phyloP scores from a whole-genome alignment of 148 eudicot species.

The Camellia japonica region DNA sequence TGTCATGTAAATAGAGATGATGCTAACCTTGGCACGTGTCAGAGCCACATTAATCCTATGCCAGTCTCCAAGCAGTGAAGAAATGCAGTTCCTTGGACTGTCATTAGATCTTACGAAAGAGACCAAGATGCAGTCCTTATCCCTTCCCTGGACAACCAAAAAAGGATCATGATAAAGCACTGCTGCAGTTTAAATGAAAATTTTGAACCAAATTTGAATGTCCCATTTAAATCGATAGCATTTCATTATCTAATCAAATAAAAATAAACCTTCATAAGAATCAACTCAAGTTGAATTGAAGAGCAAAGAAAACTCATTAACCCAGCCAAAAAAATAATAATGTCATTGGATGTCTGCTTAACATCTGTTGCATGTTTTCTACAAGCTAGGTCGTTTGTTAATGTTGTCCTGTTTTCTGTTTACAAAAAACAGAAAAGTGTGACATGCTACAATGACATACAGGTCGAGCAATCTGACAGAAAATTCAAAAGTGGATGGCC shows the following conservation, averaged over 20 bases:
- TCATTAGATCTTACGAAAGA: conserved; percentile 81
- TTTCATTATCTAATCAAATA: neutral
- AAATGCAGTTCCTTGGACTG: conserved; percentile 58
- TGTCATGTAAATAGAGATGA: neutral
- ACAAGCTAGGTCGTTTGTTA: too few relatives aligned
- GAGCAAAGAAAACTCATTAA: too few relatives aligned
- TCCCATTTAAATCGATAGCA: neutral
- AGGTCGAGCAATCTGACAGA: neutral
- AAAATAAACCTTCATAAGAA: too few relatives aligned
- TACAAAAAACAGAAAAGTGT: too few relatives aligned
- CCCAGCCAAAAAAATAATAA: too few relatives aligned
- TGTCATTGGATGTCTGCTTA: too few relatives aligned
- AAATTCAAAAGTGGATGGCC: neutral
- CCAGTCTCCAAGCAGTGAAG: conserved; percentile 97
- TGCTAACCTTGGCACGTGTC: conserved; percentile 91
- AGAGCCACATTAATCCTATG: conserved; percentile 93
- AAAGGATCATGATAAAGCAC: neutral
- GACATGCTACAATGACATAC: neutral
- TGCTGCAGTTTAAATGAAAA: neutral
- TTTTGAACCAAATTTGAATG: neutral
- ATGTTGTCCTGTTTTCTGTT: too few relatives aligned
- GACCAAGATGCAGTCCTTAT: conserved; percentile 87
- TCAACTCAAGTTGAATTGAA: too few relatives aligned
- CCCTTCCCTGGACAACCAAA: conserved; percentile 68
- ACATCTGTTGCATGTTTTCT: too few relatives aligned